Conservation (phyloP, 306 rosid genomes). For the Prunus campanulata region DNA sequence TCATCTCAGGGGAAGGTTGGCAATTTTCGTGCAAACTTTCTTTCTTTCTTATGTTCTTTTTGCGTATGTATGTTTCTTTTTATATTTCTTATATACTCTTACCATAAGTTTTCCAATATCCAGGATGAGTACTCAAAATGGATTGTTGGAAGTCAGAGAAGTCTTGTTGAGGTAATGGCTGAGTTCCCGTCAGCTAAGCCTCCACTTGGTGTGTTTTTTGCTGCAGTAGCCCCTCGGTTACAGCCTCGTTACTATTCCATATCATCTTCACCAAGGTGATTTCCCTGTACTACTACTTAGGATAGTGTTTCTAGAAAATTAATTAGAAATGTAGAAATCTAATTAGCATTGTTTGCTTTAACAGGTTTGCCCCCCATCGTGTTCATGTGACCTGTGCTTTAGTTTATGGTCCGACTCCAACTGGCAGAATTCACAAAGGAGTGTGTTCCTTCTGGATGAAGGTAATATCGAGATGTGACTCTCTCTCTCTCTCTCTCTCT, state of each 20-base stretch:
- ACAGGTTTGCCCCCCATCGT: constrained; percentile 64
- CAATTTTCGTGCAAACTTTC: constrained; percentile 2
- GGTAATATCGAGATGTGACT: constrained; percentile 45
- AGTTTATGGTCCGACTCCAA: constrained; percentile 82
- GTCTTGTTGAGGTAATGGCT: constrained; percentile 89
- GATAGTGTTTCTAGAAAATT: neutral
- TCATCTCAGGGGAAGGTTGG: constrained; percentile 91
- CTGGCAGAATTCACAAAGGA: constrained; percentile 97
- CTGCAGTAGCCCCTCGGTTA: constrained; percentile 85
- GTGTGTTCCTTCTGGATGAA: constrained; percentile 98
- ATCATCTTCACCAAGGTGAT: constrained; percentile 93
- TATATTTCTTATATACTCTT: constrained; percentile 1
- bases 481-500: neutral
- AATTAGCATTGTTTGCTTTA: constrained; percentile 15
- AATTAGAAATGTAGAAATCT: neutral
- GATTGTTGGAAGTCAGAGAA: constrained; percentile 88
- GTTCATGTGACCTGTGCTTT: constrained; percentile 94
- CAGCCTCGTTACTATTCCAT: constrained; percentile 96
- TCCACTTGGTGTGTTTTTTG: constrained; percentile 94
- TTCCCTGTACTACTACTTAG: neutral
- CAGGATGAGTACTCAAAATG: constrained; percentile 96
- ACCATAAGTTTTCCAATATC: constrained; percentile 5
- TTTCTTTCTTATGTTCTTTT: neutral
- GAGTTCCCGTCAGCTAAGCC: constrained; percentile 93
- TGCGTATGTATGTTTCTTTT: neutral